Evolutionary conservation across 176 grass and related monocot species (phyloP), one percentile per base, ranked within the genome.

Genomic region (Musa beccarii): DNA sequence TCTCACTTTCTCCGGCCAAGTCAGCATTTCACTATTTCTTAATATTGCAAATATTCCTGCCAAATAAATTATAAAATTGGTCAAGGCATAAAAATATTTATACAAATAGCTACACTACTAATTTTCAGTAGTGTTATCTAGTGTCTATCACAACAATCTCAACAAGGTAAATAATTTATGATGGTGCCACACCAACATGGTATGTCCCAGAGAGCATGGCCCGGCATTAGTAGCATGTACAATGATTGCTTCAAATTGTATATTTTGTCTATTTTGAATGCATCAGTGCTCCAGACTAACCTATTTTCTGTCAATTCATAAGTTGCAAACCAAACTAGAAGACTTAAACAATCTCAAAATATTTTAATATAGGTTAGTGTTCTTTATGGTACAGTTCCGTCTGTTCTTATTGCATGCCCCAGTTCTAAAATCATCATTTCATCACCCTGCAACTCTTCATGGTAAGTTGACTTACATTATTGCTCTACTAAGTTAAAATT

Each of bases 11-110:
- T 98, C 95, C 0, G 90, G 88, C 95, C 95, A 98, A 59, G 90
- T 93, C 84, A 98, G 86, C 90, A 98, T 93, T 93, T 98, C 90
- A 63, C 87, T 98, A 75, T 98, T 98, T 81, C 72, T 85, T 79
- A 98, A 83, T 79, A 97, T 97, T 52, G 95, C 95, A 86, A 88
- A 98, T 87, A 98, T 82, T 80, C 86, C 95, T 98, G 83, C 72
- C 74, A 83, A 84, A 71, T 86, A 64, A 54, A 71, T 64, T 51
- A 54, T 49, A 56, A n/a, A 76, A 63, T 80, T 71, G 7, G 63
- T 72, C 49, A 64, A 13, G 66, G 19, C 26, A 64, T 23, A 28
- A 23, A 76, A 64, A 65, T 21, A 24, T 49, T 72, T 67, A 15
- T 59, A 0, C 19, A 5, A 59, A 17, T 15, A 17, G 55, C 10